A percentile compares a stretch with the other conserved stretches of the same genome.
phyloP scores from a whole-genome alignment of 495 filamentous ascomycete genomes.

The Tuber aestivum region DNA sequence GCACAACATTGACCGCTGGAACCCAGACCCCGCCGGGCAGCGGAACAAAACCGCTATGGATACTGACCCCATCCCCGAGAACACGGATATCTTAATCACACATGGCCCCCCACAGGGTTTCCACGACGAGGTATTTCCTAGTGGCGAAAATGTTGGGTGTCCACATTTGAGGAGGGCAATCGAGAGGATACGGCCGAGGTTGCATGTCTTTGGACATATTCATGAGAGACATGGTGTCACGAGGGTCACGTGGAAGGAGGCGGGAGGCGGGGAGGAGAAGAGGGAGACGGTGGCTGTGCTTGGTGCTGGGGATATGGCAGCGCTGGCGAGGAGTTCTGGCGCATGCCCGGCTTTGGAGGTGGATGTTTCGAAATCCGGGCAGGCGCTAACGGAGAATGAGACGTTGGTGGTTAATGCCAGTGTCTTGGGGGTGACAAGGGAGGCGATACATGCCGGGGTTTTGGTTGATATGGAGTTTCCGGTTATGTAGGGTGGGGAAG shows the following conservation, averaged over 20 bases:
- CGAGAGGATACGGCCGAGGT: constrained; percentile 11
- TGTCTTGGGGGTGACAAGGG: neutral
- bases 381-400: constrained; percentile 12
- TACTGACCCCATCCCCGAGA: constrained; percentile 11
- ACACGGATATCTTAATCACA: constrained; percentile 20
- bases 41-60: constrained; percentile 3
- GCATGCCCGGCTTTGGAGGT: constrained; percentile 16
- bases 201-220: constrained; percentile 26
- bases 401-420: constrained; percentile 26
- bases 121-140: neutral
- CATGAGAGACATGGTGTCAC: constrained; percentile 25
- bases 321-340: neutral
- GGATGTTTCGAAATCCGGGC: constrained; percentile 9
- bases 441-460: constrained; percentile 11
- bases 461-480: constrained; percentile 26
- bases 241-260: constrained; percentile 12
- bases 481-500: neutral
- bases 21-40: neutral
- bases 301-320: neutral
- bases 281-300: neutral
- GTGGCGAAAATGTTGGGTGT: constrained; percentile 8
- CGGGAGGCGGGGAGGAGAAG: neutral
- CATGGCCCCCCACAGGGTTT: constrained; percentile 14
- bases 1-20: constrained; percentile 12
- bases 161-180: constrained; percentile 10